A percentile compares a stretch with the other conserved stretches of the same genome.
Conservation (phyloP, 352 stramenopile species). For the Globisporangium paroecandrum region DNA sequence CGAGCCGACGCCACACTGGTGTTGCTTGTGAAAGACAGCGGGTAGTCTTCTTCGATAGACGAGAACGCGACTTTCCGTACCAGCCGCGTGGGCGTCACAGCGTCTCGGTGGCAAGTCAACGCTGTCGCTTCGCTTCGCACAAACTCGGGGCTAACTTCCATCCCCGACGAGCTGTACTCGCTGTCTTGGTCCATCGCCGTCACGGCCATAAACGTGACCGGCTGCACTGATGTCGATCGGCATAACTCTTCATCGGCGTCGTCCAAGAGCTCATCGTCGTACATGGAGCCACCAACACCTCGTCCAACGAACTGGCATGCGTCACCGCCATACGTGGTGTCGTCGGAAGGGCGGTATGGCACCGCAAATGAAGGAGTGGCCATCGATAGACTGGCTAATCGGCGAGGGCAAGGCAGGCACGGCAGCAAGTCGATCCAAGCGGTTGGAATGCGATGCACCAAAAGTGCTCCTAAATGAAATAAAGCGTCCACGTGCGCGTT, state of each 20-base stretch:
- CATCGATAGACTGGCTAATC: conserved; percentile 8
- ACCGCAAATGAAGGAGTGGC: conserved; percentile 17
- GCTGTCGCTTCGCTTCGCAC: conserved; percentile 20
- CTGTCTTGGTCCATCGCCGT: conserved; percentile 14
- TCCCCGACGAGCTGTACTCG: conserved; percentile 7
- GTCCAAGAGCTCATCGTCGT: conserved; percentile 55
- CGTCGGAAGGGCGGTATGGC: conserved; percentile 13
- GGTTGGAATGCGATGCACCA: conserved; percentile 2
- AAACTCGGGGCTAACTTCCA: conserved; percentile 20
- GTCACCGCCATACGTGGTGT: conserved; percentile 17
- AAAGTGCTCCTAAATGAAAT: neutral
- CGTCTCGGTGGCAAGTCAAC: conserved; percentile 14
- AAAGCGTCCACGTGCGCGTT: conserved; percentile 10
- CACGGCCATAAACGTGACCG: conserved; percentile 10
- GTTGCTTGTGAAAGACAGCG: conserved; percentile 37
- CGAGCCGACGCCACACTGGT: conserved; percentile 23
- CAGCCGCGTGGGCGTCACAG: conserved; percentile 22
- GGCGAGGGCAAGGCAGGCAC: neutral
- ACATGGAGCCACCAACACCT: conserved; percentile 33
- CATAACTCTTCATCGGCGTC: conserved; percentile 38
- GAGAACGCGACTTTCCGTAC: conserved; percentile 43
- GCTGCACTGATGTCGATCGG: conserved; percentile 44
- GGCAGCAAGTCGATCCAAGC: neutral
- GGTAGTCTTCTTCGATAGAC: conserved; percentile 58
- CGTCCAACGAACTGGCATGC: conserved; percentile 48